Evolutionary conservation across 208 protist genomes (phyloP).

Genomic region (Crithidia brevicula): DNA sequence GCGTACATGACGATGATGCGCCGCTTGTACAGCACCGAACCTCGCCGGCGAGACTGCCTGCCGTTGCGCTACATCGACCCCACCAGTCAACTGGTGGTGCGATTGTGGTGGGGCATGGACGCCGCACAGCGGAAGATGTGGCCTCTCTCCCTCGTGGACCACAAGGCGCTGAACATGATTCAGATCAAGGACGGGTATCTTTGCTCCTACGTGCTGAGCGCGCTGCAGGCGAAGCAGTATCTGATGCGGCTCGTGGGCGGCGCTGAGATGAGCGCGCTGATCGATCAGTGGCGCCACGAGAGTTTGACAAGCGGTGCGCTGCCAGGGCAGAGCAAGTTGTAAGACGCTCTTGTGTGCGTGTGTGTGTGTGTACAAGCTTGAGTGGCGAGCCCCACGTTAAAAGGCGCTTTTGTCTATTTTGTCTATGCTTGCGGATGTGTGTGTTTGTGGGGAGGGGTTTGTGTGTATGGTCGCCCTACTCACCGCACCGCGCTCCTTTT

Average conservation of each 20-base stretch:
- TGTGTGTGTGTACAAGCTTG: background rate
- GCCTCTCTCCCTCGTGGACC: constrained; percentile 67
- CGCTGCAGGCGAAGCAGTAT: constrained; percentile 84
- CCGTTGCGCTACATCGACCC: constrained; percentile 58
- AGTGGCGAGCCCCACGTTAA: background rate
- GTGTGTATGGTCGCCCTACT: no score
- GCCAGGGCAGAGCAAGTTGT: constrained; percentile 12
- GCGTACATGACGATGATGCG: constrained; percentile 69
- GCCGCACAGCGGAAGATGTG: constrained; percentile 35
- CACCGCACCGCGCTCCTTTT: background rate
- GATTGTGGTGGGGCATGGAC: constrained; percentile 56
- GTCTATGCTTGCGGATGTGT: background rate
- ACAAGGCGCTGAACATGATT: constrained; percentile 81
- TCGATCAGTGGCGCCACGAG: constrained; percentile 25
- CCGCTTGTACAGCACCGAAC: constrained; percentile 59
- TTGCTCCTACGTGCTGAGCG: constrained; percentile 61
- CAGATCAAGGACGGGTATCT: constrained; percentile 59
- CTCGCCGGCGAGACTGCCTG: constrained; percentile 60
- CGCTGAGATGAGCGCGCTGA: constrained; percentile 32
- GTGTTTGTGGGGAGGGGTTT: no score
- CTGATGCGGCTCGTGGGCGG: constrained; percentile 54
- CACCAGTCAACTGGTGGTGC: constrained; percentile 52
- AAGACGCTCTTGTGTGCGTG: background rate
- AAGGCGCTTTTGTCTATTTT: constrained; percentile 3
- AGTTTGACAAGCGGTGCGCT: constrained; percentile 6